Evolutionary conservation across 768 basidiomycete species (phyloP).

Genomic region (Gymnopilus dilepis): DNA sequence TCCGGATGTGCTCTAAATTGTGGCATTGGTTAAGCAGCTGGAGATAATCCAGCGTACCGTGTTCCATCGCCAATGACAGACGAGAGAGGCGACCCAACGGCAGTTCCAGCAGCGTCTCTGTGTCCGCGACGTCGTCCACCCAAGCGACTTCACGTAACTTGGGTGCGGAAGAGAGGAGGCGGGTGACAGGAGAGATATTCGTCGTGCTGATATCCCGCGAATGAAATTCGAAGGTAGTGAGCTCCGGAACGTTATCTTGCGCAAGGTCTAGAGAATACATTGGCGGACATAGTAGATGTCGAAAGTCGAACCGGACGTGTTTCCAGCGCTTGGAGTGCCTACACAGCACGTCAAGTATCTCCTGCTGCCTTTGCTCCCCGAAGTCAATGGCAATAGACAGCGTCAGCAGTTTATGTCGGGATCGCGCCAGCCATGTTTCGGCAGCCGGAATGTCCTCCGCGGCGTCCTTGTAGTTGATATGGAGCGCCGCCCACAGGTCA

Average conservation of each 20-base stretch:
- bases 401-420: constrained; percentile 31
- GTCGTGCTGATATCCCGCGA: constrained; percentile 36
- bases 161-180: constrained; percentile 33
- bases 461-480: constrained; percentile 36
- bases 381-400: constrained; percentile 39
- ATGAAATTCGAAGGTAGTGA: constrained; percentile 39
- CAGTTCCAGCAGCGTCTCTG: constrained; percentile 34
- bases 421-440: constrained; percentile 35
- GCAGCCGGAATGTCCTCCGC: constrained; percentile 30
- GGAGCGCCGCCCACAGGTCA: constrained; percentile 36
- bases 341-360: constrained; percentile 35
- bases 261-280: constrained; percentile 37
- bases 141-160: constrained; percentile 35
- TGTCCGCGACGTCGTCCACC: constrained; percentile 41
- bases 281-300: constrained; percentile 35
- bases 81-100: constrained; percentile 34
- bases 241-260: constrained; percentile 27
- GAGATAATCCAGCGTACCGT: constrained; percentile 37
- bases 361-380: constrained; percentile 36
- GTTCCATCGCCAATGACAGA: constrained; percentile 36
- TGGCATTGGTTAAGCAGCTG: constrained; percentile 36
- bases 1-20: constrained; percentile 39
- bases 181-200: constrained; percentile 36
- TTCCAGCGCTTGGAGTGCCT: constrained; percentile 36
- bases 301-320: constrained; percentile 38